Evolutionary conservation across 768 basidiomycete species (phyloP).

Genomic region (Rickenella mellea): DNA sequence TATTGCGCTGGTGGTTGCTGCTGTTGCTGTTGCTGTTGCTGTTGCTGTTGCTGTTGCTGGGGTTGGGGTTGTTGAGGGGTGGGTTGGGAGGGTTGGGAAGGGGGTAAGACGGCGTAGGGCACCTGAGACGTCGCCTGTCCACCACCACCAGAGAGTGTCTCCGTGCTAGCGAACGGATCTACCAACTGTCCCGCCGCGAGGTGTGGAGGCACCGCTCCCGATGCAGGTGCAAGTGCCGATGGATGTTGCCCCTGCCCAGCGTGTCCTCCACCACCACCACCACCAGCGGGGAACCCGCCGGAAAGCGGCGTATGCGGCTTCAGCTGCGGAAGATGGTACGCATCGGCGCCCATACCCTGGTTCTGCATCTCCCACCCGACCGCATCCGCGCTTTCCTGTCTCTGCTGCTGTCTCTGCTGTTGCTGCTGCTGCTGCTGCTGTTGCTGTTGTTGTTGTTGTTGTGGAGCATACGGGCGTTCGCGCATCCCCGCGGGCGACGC

Average conservation of each 20-base stretch:
- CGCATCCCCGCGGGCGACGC: background rate
- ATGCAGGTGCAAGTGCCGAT: background rate
- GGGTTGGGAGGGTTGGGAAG: background rate
- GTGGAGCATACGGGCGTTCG: conserved; percentile 1
- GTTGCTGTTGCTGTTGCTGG: background rate
- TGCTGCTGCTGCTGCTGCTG: background rate
- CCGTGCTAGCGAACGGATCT: background rate
- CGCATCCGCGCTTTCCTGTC: conserved; percentile 21
- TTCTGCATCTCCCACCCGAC: conserved; percentile 21
- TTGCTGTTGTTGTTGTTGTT: conserved; percentile 2
- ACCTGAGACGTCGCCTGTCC: background rate
- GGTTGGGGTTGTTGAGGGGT: background rate
- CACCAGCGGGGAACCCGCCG: background rate
- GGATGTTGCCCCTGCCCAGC: too few species aligned
- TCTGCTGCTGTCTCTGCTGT: background rate
- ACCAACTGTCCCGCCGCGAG: background rate
- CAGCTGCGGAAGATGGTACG: background rate
- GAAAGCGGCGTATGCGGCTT: background rate
- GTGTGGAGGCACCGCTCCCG: background rate
- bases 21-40: background rate
- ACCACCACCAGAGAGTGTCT: background rate
- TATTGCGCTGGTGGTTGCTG: background rate
- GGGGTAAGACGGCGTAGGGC: background rate
- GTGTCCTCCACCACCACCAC: too few species aligned
- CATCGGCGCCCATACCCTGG: conserved; percentile 1